These are phyloP conservation scores for Solanum paucissectum DNA, from an alignment of 257 asterid genomes.

Conservation along the genomic window DNA sequence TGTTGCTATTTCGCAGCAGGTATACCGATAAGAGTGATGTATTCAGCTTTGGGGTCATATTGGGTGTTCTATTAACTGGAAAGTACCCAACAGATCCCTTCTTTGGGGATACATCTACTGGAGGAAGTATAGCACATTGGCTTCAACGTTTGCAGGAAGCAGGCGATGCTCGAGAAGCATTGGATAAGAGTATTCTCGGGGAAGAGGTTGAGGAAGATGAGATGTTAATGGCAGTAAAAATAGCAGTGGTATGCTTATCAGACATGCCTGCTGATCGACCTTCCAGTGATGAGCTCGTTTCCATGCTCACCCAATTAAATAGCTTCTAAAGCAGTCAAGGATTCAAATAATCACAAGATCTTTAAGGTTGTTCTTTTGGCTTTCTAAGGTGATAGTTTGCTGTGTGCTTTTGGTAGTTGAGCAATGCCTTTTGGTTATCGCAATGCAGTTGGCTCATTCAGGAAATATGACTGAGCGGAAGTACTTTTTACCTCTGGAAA, in stretches of 20 bases:
- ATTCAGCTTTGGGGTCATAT: conserved; percentile 77
- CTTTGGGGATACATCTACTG: conserved; percentile 38
- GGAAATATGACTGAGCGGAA: not conserved
- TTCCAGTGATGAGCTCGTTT: conserved; percentile 85
- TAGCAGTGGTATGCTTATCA: conserved; percentile 76
- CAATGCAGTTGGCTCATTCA: not conserved
- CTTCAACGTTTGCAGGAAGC: conserved; percentile 68
- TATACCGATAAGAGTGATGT: conserved; percentile 88
- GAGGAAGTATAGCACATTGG: conserved; percentile 84
- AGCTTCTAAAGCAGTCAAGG: conserved; percentile 32
- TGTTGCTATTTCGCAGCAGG: conserved; percentile 20
- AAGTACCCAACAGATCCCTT: conserved; percentile 64
- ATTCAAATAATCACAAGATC: not conserved
- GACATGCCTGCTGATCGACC: conserved; percentile 90
- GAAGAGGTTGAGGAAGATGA: conserved; percentile 81
- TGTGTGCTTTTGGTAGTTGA: conserved; percentile 5
- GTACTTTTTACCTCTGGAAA: not conserved
- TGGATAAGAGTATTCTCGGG: conserved; percentile 71
- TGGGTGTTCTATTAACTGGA: conserved; percentile 72
- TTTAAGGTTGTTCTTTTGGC: conserved; percentile 46
- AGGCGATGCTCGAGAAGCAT: conserved; percentile 69
- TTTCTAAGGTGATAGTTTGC: conserved; percentile 22
- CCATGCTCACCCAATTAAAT: conserved; percentile 86
- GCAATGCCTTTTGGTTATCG: not conserved
- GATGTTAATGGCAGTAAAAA: conserved; percentile 85